phyloP scores from a whole-genome alignment of 2,329 filamentous ascomycete species.

The Phialophora expanda region DNA sequence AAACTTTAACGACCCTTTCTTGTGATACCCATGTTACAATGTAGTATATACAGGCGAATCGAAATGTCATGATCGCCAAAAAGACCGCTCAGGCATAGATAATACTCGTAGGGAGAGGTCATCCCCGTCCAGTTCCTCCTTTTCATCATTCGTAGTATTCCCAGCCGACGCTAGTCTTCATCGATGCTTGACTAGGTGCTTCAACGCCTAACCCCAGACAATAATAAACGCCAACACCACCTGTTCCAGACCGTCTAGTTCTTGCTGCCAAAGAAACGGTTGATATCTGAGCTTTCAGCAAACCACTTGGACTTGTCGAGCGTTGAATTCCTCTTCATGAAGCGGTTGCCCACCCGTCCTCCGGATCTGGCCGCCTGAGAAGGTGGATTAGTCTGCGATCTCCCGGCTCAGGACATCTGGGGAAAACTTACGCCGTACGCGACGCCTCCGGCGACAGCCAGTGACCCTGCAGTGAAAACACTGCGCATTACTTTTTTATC shows the following conservation, averaged over 20 bases:
- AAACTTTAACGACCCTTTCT: conserved; percentile 4
- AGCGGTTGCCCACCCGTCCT: conserved; percentile 30
- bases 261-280: conserved; percentile 16
- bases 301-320: conserved; percentile 37
- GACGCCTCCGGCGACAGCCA: conserved; percentile 26
- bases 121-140: background rate
- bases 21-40: conserved; percentile 14
- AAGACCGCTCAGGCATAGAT: background rate
- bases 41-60: conserved; percentile 8
- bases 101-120: background rate
- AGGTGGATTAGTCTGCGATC: conserved; percentile 10
- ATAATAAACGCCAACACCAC: background rate
- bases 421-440: conserved; percentile 34
- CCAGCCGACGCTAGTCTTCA: background rate
- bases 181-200: background rate
- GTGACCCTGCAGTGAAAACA: conserved; percentile 28
- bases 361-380: conserved; percentile 33
- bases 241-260: background rate
- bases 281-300: conserved; percentile 28
- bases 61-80: background rate
- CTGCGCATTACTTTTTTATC: conserved; percentile 26
- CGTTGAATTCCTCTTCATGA: conserved; percentile 23
- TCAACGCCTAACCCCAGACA: background rate
- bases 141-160: background rate
- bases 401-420: conserved; percentile 1